phyloP scores from a whole-genome alignment of 768 basidiomycete genomes.

The Kwoniella pini region DNA sequence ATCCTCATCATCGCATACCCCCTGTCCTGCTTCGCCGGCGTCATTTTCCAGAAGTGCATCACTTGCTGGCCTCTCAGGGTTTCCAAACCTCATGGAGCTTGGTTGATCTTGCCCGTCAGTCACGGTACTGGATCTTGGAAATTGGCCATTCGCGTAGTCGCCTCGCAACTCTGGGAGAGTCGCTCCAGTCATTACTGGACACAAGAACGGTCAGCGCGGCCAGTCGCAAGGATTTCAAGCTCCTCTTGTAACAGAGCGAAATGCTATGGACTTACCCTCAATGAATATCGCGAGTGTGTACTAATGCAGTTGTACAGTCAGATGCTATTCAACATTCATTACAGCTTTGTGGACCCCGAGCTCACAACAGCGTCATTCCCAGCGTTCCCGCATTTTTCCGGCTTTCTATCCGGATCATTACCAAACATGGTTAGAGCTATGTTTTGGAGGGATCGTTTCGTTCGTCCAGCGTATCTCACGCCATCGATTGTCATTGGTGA shows the following conservation, averaged over 20 bases:
- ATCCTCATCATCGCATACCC: conserved; percentile 26
- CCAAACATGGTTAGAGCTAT: conserved; percentile 36
- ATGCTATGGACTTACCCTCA: no score
- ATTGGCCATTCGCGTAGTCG: conserved; percentile 16
- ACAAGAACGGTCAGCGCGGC: no score
- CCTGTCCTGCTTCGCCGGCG: no score
- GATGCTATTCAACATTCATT: no score
- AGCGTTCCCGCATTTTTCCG: conserved; percentile 40
- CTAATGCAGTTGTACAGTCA: no score
- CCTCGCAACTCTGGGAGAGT: conserved; percentile 33
- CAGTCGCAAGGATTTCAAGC: no score
- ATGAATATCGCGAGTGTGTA: conserved; percentile 44
- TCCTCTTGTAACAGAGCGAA: no score
- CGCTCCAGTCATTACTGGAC: conserved; percentile 33
- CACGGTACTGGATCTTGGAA: background rate
- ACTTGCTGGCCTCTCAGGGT: background rate
- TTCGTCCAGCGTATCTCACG: background rate
- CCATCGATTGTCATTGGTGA: background rate
- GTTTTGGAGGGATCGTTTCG: conserved; percentile 25
- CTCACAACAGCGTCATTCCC: conserved; percentile 50
- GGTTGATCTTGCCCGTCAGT: background rate
- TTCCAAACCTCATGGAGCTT: background rate
- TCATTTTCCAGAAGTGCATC: no score
- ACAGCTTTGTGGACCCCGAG: background rate
- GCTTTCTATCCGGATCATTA: conserved; percentile 6